A percentile compares a stretch with the other conserved stretches of the same genome.
Evolutionary conservation across 208 protist genomes (phyloP).

Genomic region (Giardia duodenalis): DNA sequence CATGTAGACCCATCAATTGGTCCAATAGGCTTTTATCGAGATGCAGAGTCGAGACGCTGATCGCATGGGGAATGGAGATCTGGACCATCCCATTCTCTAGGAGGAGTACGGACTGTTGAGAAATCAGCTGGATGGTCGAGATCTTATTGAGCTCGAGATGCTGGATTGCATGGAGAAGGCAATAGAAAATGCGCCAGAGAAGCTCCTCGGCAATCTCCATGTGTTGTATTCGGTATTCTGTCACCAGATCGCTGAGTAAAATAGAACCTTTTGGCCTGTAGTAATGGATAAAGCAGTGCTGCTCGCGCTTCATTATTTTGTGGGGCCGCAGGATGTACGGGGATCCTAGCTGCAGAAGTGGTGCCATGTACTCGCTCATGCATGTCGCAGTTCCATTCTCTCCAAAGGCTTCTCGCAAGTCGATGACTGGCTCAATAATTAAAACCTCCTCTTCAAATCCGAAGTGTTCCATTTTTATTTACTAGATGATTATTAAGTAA

Average conservation of each 20-base stretch:
- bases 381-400: neutral
- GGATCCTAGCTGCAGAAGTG: neutral
- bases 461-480: no score
- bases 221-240: neutral
- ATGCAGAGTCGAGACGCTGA: no score
- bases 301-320: neutral
- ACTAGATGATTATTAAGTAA: no score
- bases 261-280: neutral
- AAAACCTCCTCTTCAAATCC: neutral
- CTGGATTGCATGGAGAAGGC: neutral
- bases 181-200: neutral
- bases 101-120: neutral
- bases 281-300: neutral
- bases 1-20: no score
- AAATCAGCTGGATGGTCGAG: neutral
- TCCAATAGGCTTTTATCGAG: no score
- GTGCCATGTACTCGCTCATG: neutral
- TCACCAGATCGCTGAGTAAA: neutral
- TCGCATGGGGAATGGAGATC: neutral
- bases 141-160: neutral
- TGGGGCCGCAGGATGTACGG: neutral
- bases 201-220: neutral
- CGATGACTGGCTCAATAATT: neutral
- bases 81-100: neutral
- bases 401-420: neutral